phyloP scores from a whole-genome alignment of 2,329 filamentous ascomycete species.

The Dothidotthia symphoricarpi region DNA sequence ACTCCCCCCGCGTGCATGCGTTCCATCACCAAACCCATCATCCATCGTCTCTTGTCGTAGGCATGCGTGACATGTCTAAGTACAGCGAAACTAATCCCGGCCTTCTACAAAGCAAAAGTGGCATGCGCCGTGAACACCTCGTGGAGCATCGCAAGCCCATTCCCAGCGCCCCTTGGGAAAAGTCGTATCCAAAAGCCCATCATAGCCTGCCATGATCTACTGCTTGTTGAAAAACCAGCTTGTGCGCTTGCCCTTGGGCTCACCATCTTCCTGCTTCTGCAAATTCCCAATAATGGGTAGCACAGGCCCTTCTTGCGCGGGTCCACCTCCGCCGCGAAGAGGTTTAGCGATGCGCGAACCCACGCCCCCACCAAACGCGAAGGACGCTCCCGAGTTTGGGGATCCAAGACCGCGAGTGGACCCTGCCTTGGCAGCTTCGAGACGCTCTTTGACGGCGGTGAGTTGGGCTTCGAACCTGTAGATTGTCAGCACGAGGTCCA shows the following conservation, averaged over 20 bases:
- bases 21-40: no score
- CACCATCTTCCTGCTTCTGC: constrained; percentile 52
- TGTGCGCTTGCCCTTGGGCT: constrained; percentile 60
- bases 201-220: constrained; percentile 2
- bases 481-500: constrained; percentile 5
- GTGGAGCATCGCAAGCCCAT: no score
- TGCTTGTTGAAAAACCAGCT: constrained; percentile 73
- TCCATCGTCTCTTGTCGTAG: no score
- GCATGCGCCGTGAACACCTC: no score
- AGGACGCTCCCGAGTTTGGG: constrained; percentile 56
- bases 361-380: constrained; percentile 63
- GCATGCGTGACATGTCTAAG: no score
- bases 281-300: constrained; percentile 47
- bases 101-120: no score
- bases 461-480: constrained; percentile 93
- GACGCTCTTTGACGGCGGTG: constrained; percentile 92
- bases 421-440: constrained; percentile 90
- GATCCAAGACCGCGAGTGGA: constrained; percentile 79
- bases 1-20: no score
- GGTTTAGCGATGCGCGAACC: constrained; percentile 63
- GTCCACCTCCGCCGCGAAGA: constrained; percentile 55
- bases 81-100: no score
- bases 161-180: no score
- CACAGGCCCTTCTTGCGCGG: constrained; percentile 35
- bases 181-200: constrained; percentile 8